These are phyloP conservation scores for Cutaneotrichosporon dermatis DNA, from an alignment of 1,284 basidiomycete species.

Conservation along the genomic window DNA sequence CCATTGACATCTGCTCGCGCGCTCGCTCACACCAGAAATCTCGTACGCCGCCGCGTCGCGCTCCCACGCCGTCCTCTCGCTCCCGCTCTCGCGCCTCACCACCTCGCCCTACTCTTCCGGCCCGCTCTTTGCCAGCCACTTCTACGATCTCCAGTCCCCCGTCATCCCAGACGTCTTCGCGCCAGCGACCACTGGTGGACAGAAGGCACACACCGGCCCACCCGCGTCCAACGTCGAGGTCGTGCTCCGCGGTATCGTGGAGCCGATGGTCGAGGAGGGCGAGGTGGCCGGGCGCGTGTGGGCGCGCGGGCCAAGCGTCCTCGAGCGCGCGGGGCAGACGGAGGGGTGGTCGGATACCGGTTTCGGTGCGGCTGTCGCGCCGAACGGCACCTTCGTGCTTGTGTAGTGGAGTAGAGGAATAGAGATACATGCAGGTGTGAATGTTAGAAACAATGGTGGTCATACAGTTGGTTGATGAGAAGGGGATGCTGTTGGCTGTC, in stretches of 20 bases:
- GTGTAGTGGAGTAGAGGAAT: neutral
- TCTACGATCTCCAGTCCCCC: slow-evolving; percentile 41
- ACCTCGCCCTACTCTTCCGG: slow-evolving; percentile 31
- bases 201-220: slow-evolving; percentile 35
- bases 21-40: slow-evolving; percentile 17
- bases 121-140: slow-evolving; percentile 40
- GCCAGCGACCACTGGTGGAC: slow-evolving; percentile 11
- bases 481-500: no score
- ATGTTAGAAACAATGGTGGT: no score
- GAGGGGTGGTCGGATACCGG: slow-evolving; percentile 37
- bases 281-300: slow-evolving; percentile 26
- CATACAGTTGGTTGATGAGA: no score
- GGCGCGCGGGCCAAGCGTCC: slow-evolving; percentile 33
- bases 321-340: slow-evolving; percentile 10
- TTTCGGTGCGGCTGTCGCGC: slow-evolving; percentile 28
- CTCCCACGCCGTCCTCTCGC: slow-evolving; percentile 37
- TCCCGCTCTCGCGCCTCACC: slow-evolving; percentile 37
- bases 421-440: neutral
- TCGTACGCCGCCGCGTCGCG: slow-evolving; percentile 22
- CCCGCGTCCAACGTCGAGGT: slow-evolving; percentile 46
- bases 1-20: no score
- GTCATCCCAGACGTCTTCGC: slow-evolving; percentile 19
- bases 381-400: slow-evolving; percentile 40
- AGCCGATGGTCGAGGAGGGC: slow-evolving; percentile 11
- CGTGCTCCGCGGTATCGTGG: slow-evolving; percentile 27